A percentile compares a stretch with the other conserved stretches of the same genome.
Conservation (phyloP, 352 stramenopile species). For the Phytophthora macrochlamydospora region DNA sequence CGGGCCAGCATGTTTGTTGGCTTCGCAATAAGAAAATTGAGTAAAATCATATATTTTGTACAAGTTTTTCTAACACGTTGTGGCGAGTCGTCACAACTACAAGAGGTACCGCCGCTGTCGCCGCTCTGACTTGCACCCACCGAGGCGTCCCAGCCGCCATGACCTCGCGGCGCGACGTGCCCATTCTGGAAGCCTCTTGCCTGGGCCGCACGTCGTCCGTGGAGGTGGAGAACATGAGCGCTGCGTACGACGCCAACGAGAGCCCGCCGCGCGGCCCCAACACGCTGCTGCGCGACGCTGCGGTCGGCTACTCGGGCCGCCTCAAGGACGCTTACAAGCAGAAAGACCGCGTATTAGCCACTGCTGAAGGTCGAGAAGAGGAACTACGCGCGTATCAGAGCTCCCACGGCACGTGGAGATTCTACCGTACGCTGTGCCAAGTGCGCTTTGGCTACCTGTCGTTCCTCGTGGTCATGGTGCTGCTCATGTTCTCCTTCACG, state of each 20-base stretch:
- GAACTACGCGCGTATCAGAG: slow-evolving; percentile 60
- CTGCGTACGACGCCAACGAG: slow-evolving; percentile 15
- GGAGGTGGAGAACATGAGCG: slow-evolving; percentile 14
- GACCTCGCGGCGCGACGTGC: slow-evolving; percentile 26
- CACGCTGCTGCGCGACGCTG: slow-evolving; percentile 23
- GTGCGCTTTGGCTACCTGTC: slow-evolving; percentile 80
- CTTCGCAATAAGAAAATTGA: neutral
- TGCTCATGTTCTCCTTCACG: slow-evolving; percentile 87
- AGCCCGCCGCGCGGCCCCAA: slow-evolving; percentile 24
- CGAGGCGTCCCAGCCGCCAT: slow-evolving; percentile 6
- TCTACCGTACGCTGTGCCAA: slow-evolving; percentile 77
- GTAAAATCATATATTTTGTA: no score
- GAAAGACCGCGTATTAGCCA: slow-evolving; percentile 53
- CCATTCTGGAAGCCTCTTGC: slow-evolving; percentile 34
- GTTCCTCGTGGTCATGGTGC: slow-evolving; percentile 84
- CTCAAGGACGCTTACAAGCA: slow-evolving; percentile 34
- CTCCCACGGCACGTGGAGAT: slow-evolving; percentile 52
- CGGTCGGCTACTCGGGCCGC: slow-evolving; percentile 28
- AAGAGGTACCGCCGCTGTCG: slow-evolving; percentile 6
- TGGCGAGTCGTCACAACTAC: neutral
- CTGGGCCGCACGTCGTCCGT: slow-evolving; percentile 30
- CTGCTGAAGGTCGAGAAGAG: slow-evolving; percentile 51
- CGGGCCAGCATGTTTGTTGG: slow-evolving; percentile 19
- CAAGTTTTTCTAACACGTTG: no score
- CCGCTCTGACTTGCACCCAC: slow-evolving; percentile 8